phyloP scores from a whole-genome alignment of 2,329 filamentous ascomycete genomes.

The Tolypocladium cylindrosporum region DNA sequence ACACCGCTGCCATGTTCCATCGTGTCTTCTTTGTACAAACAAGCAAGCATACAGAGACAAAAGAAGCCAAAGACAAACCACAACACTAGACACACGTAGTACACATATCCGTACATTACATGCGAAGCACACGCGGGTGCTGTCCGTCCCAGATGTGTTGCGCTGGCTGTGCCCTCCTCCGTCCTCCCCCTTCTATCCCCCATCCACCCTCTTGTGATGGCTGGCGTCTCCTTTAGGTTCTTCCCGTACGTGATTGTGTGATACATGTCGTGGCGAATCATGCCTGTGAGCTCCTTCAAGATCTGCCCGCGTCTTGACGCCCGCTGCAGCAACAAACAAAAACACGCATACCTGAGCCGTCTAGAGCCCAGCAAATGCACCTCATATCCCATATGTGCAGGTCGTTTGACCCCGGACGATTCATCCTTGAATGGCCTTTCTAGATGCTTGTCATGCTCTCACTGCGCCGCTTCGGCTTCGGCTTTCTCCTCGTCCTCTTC shows the following conservation, averaged over 20 bases:
- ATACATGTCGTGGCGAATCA: constrained; percentile 1
- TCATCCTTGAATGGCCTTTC: background rate
- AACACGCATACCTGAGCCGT: background rate
- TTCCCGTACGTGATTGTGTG: background rate
- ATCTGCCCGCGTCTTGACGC: background rate
- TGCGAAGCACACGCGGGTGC: background rate
- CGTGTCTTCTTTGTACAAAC: background rate
- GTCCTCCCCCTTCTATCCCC: background rate
- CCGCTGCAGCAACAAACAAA: constrained; percentile 1
- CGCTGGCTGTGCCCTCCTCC: background rate
- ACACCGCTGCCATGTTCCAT: background rate
- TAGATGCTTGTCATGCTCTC: background rate
- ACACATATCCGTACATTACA: background rate
- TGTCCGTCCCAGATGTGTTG: background rate
- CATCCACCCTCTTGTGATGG: background rate
- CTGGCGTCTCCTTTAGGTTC: background rate
- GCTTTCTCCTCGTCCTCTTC: constrained; percentile 38
- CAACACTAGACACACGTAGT: background rate
- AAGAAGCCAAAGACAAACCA: background rate
- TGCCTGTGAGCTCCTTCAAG: background rate
- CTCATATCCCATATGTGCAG: background rate
- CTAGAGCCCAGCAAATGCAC: background rate
- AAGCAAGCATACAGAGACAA: background rate
- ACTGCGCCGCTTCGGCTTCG: constrained; percentile 1
- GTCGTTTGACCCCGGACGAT: background rate